These are phyloP conservation scores for Fonsecaea monophora DNA, from an alignment of 2,329 filamentous ascomycete species.

Conservation along the genomic window DNA sequence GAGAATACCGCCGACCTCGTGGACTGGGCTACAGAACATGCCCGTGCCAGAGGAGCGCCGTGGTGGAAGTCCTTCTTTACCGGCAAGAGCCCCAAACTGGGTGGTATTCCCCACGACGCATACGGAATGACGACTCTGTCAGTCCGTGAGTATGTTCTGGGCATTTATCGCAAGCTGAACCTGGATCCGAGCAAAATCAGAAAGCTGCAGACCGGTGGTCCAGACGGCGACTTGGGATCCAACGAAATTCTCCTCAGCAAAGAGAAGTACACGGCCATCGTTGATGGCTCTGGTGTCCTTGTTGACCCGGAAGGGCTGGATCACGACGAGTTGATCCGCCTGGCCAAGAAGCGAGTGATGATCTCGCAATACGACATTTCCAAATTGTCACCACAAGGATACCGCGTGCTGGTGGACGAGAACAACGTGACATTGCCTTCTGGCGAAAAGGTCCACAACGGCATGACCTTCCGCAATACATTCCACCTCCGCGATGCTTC, in stretches of 20 bases:
- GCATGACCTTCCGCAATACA: constrained; percentile 94
- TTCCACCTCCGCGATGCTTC: constrained; percentile 86
- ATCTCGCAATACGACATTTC: constrained; percentile 82
- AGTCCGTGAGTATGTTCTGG: constrained; percentile 92
- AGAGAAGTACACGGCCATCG: constrained; percentile 92
- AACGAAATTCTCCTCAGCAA: constrained; percentile 97
- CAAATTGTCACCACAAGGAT: constrained; percentile 87
- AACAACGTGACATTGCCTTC: constrained; percentile 84
- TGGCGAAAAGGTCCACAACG: constrained; percentile 87
- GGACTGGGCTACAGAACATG: constrained; percentile 98
- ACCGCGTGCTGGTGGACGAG: constrained; percentile 91
- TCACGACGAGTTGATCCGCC: constrained; percentile 77
- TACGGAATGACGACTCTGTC: constrained; percentile 99
- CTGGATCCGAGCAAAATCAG: constrained; percentile 82
- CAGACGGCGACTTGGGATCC: constrained; percentile 93
- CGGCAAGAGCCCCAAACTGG: constrained; percentile 93
- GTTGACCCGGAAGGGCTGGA: constrained; percentile 91
- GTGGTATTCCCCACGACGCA: constrained; percentile 92
- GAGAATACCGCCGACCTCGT: constrained; percentile 98
- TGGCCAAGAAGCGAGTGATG: constrained; percentile 88
- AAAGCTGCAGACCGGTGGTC: constrained; percentile 97
- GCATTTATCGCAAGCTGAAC: constrained; percentile 94
- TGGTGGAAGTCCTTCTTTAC: constrained; percentile 99
- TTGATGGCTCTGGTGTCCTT: constrained; percentile 95
- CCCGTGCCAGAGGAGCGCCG: constrained; percentile 80